A percentile compares a stretch with the other conserved stretches of the same genome.
Evolutionary conservation across 352 stramenopile genomes (phyloP).

Genomic region (Elongisporangium undulatum): DNA sequence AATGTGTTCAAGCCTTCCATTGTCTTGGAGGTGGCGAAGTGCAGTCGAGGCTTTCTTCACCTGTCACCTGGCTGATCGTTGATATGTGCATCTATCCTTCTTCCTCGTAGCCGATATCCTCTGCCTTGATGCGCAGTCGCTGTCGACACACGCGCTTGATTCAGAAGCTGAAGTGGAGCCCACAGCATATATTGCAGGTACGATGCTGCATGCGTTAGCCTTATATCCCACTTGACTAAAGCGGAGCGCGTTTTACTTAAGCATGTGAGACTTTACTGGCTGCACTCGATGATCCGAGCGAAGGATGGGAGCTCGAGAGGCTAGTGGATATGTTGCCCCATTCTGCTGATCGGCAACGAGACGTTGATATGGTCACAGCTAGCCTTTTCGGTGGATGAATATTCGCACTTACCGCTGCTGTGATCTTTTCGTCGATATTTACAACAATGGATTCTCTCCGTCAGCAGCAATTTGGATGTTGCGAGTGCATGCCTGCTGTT

Average conservation of each 20-base stretch:
- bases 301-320: not conserved
- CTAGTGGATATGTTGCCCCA: not conserved
- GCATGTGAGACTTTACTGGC: not conserved
- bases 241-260: not conserved
- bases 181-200: not conserved
- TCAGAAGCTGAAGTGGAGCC: not conserved
- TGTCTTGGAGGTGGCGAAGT: conserved; percentile 23
- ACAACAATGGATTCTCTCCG: too few relatives aligned
- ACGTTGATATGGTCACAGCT: not conserved
- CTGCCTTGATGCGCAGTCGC: not conserved
- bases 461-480: too few relatives aligned
- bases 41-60: not conserved
- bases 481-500: too few relatives aligned
- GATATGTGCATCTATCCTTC: not conserved
- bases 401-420: too few relatives aligned
- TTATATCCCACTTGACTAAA: not conserved
- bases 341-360: not conserved
- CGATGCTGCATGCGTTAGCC: not conserved
- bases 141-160: not conserved
- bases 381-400: not conserved
- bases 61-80: too few relatives aligned
- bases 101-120: conserved; percentile 25
- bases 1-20: conserved; percentile 19
- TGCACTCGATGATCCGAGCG: not conserved
- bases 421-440: too few relatives aligned